Evolutionary conservation across 2,329 filamentous ascomycete species (phyloP).

Genomic region (Penicillium sp.): DNA sequence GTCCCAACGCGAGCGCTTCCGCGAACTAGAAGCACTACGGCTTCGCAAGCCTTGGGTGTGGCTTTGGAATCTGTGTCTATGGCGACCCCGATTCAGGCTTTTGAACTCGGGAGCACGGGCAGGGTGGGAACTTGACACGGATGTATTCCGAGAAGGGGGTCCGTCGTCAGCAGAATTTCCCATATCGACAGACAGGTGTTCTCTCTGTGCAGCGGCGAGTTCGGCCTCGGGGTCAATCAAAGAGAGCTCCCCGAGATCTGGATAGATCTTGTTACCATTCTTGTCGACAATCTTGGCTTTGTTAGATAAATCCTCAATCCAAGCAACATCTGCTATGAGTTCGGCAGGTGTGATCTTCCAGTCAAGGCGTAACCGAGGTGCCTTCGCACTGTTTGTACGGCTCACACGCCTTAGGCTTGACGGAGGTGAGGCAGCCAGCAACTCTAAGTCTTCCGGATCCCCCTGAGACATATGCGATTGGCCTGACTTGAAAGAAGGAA

Average conservation of each 20-base stretch:
- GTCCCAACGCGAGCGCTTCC: conserved; percentile 54
- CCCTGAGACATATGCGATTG: conserved; percentile 13
- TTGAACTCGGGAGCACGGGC: conserved; percentile 42
- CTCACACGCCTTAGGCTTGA: conserved; percentile 42
- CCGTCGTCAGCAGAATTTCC: conserved; percentile 15
- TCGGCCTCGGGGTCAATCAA: conserved; percentile 14
- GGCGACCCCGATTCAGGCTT: conserved; percentile 56
- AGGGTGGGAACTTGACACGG: conserved; percentile 43
- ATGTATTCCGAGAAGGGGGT: conserved; percentile 25
- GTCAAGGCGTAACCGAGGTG: conserved; percentile 73
- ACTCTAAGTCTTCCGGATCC: conserved; percentile 26
- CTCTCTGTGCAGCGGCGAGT: conserved; percentile 6
- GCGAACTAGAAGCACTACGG: conserved; percentile 51
- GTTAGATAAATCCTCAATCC: conserved; percentile 81
- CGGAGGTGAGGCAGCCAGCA: conserved; percentile 35
- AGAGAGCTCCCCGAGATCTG: conserved; percentile 27
- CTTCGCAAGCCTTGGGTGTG: conserved; percentile 58
- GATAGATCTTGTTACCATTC: conserved; percentile 69
- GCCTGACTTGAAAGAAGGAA: conserved; percentile 44
- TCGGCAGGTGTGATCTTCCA: conserved; percentile 85
- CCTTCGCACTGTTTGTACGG: conserved; percentile 54
- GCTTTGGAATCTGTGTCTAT: conserved; percentile 61
- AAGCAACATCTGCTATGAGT: conserved; percentile 84
- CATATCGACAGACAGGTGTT: conserved; percentile 23
- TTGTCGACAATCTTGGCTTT: conserved; percentile 79